These are phyloP conservation scores for Neurospora sp. DNA, from an alignment of 495 filamentous ascomycete genomes.

Conservation along the genomic window DNA sequence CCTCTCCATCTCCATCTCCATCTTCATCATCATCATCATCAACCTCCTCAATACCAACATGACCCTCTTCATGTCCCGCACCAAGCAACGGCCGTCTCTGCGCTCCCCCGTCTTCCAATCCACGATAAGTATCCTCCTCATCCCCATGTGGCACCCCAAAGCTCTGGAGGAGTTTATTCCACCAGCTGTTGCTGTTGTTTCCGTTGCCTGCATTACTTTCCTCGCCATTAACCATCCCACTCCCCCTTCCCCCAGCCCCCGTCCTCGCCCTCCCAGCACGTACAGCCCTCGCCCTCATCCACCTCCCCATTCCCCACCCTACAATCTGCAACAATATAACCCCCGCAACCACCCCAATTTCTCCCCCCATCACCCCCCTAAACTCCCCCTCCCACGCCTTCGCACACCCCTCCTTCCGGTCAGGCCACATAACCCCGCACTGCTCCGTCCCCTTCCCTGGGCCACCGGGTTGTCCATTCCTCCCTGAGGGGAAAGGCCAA, in stretches of 20 bases:
- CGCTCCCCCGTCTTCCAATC: neutral
- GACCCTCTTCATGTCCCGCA: neutral
- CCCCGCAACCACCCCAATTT: conserved; percentile 4
- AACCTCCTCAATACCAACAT: neutral
- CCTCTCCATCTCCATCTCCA: neutral
- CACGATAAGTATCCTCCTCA: neutral
- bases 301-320: neutral
- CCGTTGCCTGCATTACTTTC: neutral
- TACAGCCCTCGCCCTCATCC: neutral
- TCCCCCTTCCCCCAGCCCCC: neutral
- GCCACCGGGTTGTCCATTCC: neutral
- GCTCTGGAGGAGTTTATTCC: neutral
- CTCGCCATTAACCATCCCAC: neutral
- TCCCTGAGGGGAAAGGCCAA: conserved; percentile 44
- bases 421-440: neutral
- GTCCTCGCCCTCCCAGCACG: neutral
- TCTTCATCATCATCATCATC: neutral
- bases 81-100: neutral
- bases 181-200: neutral
- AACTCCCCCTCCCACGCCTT: conserved; percentile 7
- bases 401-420: conserved; percentile 1
- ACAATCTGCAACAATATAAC: conserved; percentile 10
- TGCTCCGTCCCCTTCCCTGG: neutral
- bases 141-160: neutral
- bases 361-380: neutral